Conservation (phyloP, 2,329 filamentous ascomycete species). For the Blastomyces emzantsi region DNA sequence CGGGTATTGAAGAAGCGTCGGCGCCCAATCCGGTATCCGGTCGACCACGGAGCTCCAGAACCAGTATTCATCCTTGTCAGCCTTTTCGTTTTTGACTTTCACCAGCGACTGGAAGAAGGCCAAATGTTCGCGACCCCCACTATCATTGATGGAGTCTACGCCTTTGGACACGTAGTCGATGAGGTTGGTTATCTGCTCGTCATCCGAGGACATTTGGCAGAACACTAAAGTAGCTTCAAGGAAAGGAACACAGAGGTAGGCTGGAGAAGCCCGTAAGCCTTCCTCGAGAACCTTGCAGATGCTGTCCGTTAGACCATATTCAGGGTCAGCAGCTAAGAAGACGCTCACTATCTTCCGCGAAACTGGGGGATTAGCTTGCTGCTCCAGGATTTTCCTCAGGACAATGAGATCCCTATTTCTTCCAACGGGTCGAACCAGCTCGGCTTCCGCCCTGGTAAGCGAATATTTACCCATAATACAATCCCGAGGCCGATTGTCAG, state of each 20-base stretch:
- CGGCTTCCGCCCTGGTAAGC: slow-evolving; percentile 27
- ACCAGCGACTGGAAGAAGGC: slow-evolving; percentile 47
- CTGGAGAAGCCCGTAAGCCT: slow-evolving; percentile 46
- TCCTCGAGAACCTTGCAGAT: slow-evolving; percentile 47
- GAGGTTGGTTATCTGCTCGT: slow-evolving; percentile 30
- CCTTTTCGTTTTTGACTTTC: slow-evolving; percentile 28
- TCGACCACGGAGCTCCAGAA: slow-evolving; percentile 32
- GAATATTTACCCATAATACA: slow-evolving; percentile 26
- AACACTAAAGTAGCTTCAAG: slow-evolving; percentile 51
- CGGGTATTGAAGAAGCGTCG: slow-evolving; percentile 44
- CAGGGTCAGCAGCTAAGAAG: slow-evolving; percentile 44
- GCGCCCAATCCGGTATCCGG: slow-evolving; percentile 42
- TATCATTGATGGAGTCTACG: slow-evolving; percentile 41
- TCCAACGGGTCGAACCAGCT: slow-evolving; percentile 28
- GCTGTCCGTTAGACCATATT: slow-evolving; percentile 40
- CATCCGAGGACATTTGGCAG: slow-evolving; percentile 35
- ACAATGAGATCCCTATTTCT: slow-evolving; percentile 27
- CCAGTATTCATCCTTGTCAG: slow-evolving; percentile 26
- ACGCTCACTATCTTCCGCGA: slow-evolving; percentile 50
- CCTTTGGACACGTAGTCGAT: slow-evolving; percentile 38
- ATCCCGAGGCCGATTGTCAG: slow-evolving; percentile 21
- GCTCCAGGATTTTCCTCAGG: slow-evolving; percentile 55
- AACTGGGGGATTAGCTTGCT: slow-evolving; percentile 48
- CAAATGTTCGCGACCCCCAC: slow-evolving; percentile 42
- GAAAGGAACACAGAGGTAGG: slow-evolving; percentile 44